phyloP scores from a whole-genome alignment of 73 alveolate genomes.

The Tetrahymena borealis region DNA sequence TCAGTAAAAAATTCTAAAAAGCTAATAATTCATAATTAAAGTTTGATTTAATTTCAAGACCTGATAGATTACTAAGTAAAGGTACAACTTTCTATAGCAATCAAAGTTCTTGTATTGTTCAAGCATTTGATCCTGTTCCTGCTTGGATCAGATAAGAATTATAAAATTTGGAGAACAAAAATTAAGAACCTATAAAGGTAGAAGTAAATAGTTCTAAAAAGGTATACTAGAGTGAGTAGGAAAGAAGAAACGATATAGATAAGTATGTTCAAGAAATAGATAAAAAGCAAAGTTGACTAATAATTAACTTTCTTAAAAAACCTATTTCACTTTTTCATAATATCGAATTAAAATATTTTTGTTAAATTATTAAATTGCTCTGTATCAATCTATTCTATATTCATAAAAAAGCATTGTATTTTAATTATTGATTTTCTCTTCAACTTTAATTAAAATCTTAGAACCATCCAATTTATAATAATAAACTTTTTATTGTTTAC shows the following conservation, averaged over 20 bases:
- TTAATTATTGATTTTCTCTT: no score
- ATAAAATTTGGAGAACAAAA: neutral
- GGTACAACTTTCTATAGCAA: neutral
- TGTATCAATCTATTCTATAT: no score
- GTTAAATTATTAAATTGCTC: no score
- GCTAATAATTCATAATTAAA: neutral
- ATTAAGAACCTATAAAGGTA: neutral
- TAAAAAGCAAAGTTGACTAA: neutral
- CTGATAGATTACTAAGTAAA: neutral
- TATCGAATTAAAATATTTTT: no score
- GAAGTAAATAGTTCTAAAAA: neutral
- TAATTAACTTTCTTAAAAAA: no score
- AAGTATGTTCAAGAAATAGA: neutral
- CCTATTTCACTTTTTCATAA: no score
- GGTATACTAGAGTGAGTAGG: neutral
- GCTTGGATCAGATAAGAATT: neutral
- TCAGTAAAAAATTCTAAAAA: neutral
- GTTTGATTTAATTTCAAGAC: neutral
- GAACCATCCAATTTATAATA: no score
- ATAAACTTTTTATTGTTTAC: no score
- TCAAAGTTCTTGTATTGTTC: neutral
- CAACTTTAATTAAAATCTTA: no score
- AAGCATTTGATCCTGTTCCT: neutral
- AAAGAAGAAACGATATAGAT: neutral
- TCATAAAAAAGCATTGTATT: no score